These are phyloP conservation scores for Friedmanniomyces endolithicus DNA, from an alignment of 495 filamentous ascomycete genomes.

Conservation along the genomic window DNA sequence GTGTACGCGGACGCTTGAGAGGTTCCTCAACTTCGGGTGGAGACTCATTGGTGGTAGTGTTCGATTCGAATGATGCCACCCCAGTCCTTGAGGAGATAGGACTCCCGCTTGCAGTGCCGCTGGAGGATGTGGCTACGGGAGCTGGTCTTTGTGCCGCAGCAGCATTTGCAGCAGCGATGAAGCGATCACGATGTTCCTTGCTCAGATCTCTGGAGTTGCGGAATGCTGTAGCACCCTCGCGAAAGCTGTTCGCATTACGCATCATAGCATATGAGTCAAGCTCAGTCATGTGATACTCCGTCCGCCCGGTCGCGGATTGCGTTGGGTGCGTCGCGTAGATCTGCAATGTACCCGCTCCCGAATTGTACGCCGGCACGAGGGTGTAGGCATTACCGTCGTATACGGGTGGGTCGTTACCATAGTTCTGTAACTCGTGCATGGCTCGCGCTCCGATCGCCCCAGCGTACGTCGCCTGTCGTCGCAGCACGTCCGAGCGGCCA, in stretches of 20 bases:
- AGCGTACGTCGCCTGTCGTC: slow-evolving; percentile 33
- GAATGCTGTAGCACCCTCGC: slow-evolving; percentile 29
- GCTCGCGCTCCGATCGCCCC: slow-evolving; percentile 37
- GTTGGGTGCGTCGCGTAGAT: slow-evolving; percentile 33
- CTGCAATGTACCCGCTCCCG: slow-evolving; percentile 24
- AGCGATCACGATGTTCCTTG: too few relatives aligned
- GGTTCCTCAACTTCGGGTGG: too few relatives aligned
- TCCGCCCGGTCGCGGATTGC: slow-evolving; percentile 13
- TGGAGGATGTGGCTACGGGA: too few relatives aligned
- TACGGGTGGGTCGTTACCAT: slow-evolving; percentile 25
- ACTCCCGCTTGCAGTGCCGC: too few relatives aligned
- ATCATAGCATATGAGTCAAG: slow-evolving; percentile 25
- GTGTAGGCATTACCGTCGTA: slow-evolving; percentile 37
- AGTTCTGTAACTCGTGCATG: slow-evolving; percentile 36
- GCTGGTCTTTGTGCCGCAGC: too few relatives aligned
- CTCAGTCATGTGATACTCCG: slow-evolving; percentile 34
- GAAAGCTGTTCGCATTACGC: slow-evolving; percentile 23
- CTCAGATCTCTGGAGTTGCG: too few relatives aligned
- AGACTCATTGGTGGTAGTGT: too few relatives aligned
- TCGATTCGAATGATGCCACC: too few relatives aligned
- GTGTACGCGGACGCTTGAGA: too few relatives aligned
- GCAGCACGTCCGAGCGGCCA: slow-evolving; percentile 27
- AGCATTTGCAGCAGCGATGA: too few relatives aligned
- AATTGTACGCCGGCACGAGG: slow-evolving; percentile 32
- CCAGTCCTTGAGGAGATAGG: too few relatives aligned